Conservation (phyloP, 192 early-diverging fungal species). For the Dissophora ornata region DNA sequence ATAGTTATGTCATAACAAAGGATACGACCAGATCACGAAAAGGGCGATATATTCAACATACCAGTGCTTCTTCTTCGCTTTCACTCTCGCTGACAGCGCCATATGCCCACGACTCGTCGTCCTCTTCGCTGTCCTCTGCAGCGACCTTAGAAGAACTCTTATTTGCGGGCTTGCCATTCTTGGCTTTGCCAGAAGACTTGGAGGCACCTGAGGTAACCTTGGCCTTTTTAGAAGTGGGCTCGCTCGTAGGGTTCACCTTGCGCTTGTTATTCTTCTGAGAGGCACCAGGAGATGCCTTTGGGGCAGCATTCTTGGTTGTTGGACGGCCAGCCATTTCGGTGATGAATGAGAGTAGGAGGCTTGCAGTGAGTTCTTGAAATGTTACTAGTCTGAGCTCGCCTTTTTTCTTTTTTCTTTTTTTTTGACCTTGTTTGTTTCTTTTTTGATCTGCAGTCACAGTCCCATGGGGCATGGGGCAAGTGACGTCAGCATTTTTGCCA, state of each 20-base stretch:
- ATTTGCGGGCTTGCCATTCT: conserved; percentile 11
- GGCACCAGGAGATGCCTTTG: conserved; percentile 11
- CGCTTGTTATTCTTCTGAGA: conserved; percentile 44
- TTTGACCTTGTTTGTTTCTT: background rate
- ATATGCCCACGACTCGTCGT: conserved; percentile 53
- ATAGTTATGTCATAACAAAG: no score
- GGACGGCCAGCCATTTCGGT: conserved; percentile 40
- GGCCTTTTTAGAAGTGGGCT: conserved; percentile 29
- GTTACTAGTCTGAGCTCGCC: background rate
- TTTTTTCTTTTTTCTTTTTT: background rate
- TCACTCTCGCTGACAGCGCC: conserved; percentile 44
- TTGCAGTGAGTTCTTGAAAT: background rate
- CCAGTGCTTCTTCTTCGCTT: conserved; percentile 38
- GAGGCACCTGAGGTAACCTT: conserved; percentile 23
- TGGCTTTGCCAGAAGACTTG: conserved; percentile 10
- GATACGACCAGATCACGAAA: no score
- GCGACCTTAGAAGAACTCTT: conserved; percentile 10
- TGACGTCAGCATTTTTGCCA: no score
- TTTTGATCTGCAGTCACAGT: no score
- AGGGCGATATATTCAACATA: background rate
- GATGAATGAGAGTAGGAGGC: background rate
- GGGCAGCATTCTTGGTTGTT: conserved; percentile 10
- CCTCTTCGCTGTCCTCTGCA: conserved; percentile 19
- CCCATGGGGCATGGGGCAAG: no score
- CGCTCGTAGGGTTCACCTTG: conserved; percentile 13